Evolutionary conservation across 768 basidiomycete genomes (phyloP), one percentile per base, ranked within the genome.

Genomic region (Russula sp.): DNA sequence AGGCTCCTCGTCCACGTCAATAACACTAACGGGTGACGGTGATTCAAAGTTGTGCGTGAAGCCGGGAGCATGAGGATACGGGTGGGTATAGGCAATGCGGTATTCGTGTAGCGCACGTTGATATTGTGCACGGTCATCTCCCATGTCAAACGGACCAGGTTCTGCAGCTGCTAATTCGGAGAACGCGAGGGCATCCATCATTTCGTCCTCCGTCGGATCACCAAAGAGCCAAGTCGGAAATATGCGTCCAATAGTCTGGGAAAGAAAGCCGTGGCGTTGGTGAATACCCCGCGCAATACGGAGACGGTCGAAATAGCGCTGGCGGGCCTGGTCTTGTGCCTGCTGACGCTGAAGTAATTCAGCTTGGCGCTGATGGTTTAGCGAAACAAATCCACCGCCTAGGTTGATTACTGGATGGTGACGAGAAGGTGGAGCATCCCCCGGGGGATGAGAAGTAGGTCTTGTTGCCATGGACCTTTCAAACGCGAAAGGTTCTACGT

Each of bases 41-140:
- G 78, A 77, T 3, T 79, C 80, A 72, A 92, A 90, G 70, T 89
- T 82, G 68, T 80, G 81, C 0, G 85, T 83, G 71, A 87, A 91
- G 1, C 87, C 88, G n/a, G 84, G 75, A 14, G 79, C 76, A 6
- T 82, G 75, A 5, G 72, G 73, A 10, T 72, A 71, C 2, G 86
- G 82, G 69, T 92, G 89, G 0, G 89, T 91, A 73, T 83, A 88
- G n/a, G 75, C 75, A 2, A 75, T 69, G 62, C 77, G 77, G 68
- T 89, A 89, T 62, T 82, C 78, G 18, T 75, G 71, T 27, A 76
- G 74, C 40, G 49, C 59, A 47, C 48, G 59, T 55, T 42, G 65
- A 20, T 40, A 2, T 32, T 10, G 44, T 34, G 52, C 35, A n/a
- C 40, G 44, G 14, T 60, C 40, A 32, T 59, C 48, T 47, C 48